These are phyloP conservation scores for Trichoderma sp. DNA, from an alignment of 2,329 filamentous ascomycete genomes.

Conservation along the genomic window DNA sequence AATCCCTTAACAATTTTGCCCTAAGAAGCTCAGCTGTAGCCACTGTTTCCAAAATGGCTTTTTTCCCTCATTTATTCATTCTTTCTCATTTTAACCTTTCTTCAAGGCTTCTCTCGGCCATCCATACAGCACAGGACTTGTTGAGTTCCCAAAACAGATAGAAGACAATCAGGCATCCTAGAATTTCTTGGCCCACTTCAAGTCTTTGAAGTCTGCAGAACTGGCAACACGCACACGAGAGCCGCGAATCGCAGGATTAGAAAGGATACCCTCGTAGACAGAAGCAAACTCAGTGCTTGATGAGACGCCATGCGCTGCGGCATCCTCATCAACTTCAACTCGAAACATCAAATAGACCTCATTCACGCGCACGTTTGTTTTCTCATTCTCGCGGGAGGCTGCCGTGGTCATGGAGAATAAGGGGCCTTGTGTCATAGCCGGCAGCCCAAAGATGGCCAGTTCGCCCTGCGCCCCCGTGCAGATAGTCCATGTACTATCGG, in stretches of 20 bases:
- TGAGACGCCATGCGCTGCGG: not conserved
- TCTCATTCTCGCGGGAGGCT: not conserved
- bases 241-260: not conserved
- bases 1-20: not conserved
- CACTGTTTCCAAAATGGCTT: not conserved
- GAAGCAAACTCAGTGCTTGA: not conserved
- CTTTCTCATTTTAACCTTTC: not conserved
- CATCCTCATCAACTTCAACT: not conserved
- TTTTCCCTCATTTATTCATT: not conserved
- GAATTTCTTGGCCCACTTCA: not conserved
- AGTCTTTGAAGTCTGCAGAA: not conserved
- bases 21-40: not conserved
- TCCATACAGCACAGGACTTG: not conserved
- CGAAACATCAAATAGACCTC: not conserved
- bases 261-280: not conserved
- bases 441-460: not conserved
- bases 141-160: not conserved
- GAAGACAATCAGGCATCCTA: not conserved
- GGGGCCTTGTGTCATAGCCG: not conserved
- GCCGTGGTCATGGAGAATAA: not conserved
- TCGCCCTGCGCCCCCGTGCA: conserved; percentile 1
- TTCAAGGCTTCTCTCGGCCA: not conserved
- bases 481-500: not conserved
- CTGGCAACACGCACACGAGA: not conserved
- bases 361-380: not conserved